Conservation (phyloP, 106 monocot species). For the Cymbidium sinense region DNA sequence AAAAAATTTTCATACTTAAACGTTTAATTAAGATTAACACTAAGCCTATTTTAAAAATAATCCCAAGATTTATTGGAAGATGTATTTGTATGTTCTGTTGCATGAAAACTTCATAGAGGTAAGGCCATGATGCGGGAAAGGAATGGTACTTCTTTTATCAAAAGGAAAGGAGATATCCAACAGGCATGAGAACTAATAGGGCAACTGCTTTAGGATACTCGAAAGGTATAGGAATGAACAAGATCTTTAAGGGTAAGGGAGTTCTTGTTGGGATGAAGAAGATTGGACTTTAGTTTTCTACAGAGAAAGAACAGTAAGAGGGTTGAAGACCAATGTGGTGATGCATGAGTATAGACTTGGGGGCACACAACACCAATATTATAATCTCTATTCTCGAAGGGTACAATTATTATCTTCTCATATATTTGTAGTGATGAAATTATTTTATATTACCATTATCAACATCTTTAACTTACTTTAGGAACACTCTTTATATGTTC, state of each 20-base stretch:
- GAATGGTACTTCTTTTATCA: constrained; percentile 79
- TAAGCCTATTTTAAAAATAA: too few relatives aligned
- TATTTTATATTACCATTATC: too few relatives aligned
- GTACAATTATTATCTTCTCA: neutral
- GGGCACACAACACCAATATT: constrained; percentile 12
- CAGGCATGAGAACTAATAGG: constrained; percentile 68
- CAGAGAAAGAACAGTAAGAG: constrained; percentile 54
- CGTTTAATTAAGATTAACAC: too few relatives aligned
- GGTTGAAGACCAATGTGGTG: constrained; percentile 62
- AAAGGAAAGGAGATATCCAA: constrained; percentile 70
- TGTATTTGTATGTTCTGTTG: neutral
- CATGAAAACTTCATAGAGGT: constrained; percentile 11
- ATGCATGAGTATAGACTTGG: constrained; percentile 75
- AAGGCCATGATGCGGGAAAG: constrained; percentile 76
- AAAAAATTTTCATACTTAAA: too few relatives aligned
- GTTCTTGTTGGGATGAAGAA: constrained; percentile 70
- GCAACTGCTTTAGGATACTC: constrained; percentile 67
- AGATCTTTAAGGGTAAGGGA: constrained; percentile 25
- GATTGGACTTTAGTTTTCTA: constrained; percentile 88
- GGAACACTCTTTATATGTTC: too few relatives aligned
- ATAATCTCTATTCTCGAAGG: neutral
- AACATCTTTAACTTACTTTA: too few relatives aligned
- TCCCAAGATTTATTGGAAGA: too few relatives aligned
- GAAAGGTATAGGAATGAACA: constrained; percentile 89
- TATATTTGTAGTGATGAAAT: too few relatives aligned